Evolutionary conservation across 768 basidiomycete species (phyloP).

Genomic region (Podaxis sp.): DNA sequence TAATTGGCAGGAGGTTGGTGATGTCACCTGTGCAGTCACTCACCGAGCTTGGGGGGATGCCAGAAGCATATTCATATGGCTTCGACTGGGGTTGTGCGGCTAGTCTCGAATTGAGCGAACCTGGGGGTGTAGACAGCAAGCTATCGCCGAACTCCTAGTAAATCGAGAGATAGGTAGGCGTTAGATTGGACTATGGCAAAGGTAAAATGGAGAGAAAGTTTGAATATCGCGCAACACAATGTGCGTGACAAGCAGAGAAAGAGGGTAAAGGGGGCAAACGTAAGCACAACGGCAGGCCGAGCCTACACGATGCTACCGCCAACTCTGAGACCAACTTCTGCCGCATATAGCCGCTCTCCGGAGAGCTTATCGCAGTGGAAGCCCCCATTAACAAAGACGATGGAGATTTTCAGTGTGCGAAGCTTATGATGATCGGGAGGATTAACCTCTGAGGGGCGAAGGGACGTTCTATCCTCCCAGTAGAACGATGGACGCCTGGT

Average conservation of each 20-base stretch:
- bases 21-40: constrained; percentile 23
- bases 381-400: neutral
- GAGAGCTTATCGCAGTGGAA: constrained; percentile 5
- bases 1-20: constrained; percentile 7
- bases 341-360: constrained; percentile 2
- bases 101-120: constrained; percentile 9
- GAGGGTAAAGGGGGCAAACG: neutral
- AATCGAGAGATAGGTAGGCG: neutral
- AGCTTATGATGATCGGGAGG: constrained; percentile 18
- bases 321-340: neutral
- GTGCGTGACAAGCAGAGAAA: neutral
- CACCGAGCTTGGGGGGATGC: constrained; percentile 20
- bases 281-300: neutral
- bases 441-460: constrained; percentile 22
- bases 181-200: neutral
- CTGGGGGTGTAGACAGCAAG: constrained; percentile 11
- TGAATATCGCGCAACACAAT: neutral
- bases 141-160: constrained; percentile 15
- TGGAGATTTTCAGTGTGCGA: constrained; percentile 21
- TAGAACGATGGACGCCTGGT: constrained; percentile 9
- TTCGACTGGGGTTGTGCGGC: neutral
- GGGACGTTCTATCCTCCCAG: constrained; percentile 3
- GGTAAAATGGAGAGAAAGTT: neutral
- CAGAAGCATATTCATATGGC: constrained; percentile 19
- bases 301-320: neutral